Base-by-base conservation (phyloP, 2,329 filamentous ascomycete genomes). In the Xylariaceae sp. region DNA sequence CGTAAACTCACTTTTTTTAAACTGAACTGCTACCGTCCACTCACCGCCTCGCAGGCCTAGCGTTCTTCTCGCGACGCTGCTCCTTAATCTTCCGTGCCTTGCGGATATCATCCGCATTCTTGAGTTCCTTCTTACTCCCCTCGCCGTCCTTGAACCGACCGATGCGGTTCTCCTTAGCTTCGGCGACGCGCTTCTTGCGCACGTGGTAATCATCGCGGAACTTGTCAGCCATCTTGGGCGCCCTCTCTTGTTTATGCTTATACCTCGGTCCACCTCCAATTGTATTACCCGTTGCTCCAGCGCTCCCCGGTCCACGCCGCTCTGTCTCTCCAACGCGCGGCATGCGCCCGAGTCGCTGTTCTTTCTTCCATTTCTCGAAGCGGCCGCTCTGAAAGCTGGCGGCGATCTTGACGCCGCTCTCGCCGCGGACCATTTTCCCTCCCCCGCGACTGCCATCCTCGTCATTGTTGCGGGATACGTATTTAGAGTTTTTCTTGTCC, bases 401-500 rank as follows among this genome's bases (percentile, higher is more conserved):
- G 1, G 94, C 90, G 61, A 99, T 96, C 76, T 96, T 97, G 74
- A 92, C 89, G 47, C 94, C 80, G 52, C 80, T 80, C 64, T 85
- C 86, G 60, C 41, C 22, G 15, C 33, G 33, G 76, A 11, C 66
- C 66, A 33, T 81, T 32, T 53, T 54, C 42, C 40, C 50, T 31
- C 49, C 47, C 2, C 38, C 81, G 62, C 83, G 84, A 30, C 82
- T 95, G 36, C 94, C 94, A 71, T 99, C 95, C 60, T 95, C 89
- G 71, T 99, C 94, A 75, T 99, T 97, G 60, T 84, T 84, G 33
- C 89, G 83, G 11, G 89, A 78, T 33, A 99, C 92, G 72, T 97
- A 99, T 72, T 96, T 97, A 72, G 89, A 95, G 63, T 84, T 82
- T 70, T 96, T 95, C 75, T 95, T 92, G 74, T 99, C 94, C 94